phyloP scores from a whole-genome alignment of 1,284 basidiomycete species.

The Naganishia liquefaciens region DNA sequence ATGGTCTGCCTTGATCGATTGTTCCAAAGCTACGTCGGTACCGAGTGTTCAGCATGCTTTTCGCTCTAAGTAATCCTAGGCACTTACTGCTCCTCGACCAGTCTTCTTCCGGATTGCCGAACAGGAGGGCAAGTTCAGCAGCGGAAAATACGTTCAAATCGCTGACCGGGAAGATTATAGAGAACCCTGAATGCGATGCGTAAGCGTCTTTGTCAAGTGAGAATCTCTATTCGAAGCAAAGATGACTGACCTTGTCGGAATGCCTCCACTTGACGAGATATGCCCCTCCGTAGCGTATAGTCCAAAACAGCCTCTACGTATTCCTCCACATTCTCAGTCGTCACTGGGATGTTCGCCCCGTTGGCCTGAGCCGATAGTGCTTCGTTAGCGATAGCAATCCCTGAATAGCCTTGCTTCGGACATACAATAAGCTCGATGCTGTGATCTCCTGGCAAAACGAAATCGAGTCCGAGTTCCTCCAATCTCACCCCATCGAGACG shows the following conservation, averaged over 20 bases:
- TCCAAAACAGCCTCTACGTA: constrained; percentile 81
- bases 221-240: neutral
- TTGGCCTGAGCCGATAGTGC: constrained; percentile 60
- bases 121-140: constrained; percentile 89
- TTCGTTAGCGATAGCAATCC: neutral
- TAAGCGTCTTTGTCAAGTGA: neutral
- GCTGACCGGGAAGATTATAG: constrained; percentile 86
- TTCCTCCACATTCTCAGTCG: constrained; percentile 79
- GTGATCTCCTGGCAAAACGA: constrained; percentile 86
- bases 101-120: constrained; percentile 93
- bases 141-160: constrained; percentile 90
- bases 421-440: constrained; percentile 78
- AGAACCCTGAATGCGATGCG: constrained; percentile 63
- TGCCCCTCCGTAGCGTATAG: constrained; percentile 75
- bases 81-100: constrained; percentile 83
- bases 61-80: neutral
- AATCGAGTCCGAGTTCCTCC: constrained; percentile 87
- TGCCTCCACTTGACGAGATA: constrained; percentile 72
- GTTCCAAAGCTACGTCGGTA: constrained; percentile 67
- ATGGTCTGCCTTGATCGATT: constrained; percentile 94
- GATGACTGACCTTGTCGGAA: constrained; percentile 64
- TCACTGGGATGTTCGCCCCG: constrained; percentile 76
- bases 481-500: constrained; percentile 62
- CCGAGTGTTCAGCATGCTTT: neutral
- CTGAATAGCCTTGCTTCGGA: too few relatives aligned